Conservation (phyloP, 306 rosid genomes). For the Rosa multiflora region DNA sequence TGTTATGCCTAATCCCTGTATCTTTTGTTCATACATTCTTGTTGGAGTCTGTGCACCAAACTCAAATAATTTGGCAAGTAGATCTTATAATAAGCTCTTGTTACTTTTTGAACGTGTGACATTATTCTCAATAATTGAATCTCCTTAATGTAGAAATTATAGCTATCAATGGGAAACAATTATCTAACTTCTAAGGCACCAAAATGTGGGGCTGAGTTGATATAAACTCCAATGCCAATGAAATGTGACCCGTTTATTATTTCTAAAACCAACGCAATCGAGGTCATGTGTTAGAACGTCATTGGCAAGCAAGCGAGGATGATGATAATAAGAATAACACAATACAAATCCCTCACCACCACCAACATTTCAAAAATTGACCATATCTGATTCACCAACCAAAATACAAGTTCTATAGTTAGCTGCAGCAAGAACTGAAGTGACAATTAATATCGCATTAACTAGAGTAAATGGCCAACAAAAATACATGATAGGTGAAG, state of each 20-base stretch:
- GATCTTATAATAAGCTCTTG: no score
- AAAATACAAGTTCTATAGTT: not conserved
- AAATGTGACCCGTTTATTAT: not conserved
- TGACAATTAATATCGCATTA: not conserved
- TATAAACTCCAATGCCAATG: no score
- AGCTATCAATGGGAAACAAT: not conserved
- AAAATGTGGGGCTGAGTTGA: no score
- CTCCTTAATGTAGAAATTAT: not conserved
- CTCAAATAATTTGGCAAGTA: no score
- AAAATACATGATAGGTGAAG: not conserved
- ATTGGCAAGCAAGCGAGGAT: no score
- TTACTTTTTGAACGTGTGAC: not conserved
- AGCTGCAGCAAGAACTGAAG: not conserved
- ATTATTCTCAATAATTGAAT: no score
- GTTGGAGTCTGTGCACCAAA: no score
- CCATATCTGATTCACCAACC: not conserved
- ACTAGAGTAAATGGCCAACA: not conserved
- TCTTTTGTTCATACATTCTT: no score
- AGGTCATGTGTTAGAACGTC: not conserved
- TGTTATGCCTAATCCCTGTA: no score
- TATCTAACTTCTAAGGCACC: no score
- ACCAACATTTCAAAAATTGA: not conserved
- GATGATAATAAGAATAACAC: no score
- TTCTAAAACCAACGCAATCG: not conserved
- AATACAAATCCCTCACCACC: not conserved